Base-by-base conservation (phyloP, 345 rosid genomes). In the Punica granatum region DNA sequence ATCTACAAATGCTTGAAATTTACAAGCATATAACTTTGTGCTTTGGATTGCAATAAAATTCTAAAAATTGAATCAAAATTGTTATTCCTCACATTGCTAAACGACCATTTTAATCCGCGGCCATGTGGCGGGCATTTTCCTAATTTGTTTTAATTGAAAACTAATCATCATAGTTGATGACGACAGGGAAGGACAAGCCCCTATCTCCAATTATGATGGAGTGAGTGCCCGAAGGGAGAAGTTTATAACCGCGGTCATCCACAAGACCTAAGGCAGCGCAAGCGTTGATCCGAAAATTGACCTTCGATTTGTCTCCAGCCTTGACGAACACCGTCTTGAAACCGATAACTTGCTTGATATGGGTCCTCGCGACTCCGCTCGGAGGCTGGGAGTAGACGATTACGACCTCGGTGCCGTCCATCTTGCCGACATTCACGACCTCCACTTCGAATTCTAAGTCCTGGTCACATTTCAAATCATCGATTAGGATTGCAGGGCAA, bases 381-480 rank as follows among this genome's bases (percentile, higher is more conserved):
- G 81, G 88, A 0, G 88, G 81, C 28, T 73, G 68, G 0, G 81
- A 70, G 73, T 78, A 76, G 0, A 77, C 77, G 6, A 82, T 33
- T 4, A 82, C 56, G 0, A 69, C 83, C 36, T 81, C 77, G 37
- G 63, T 71, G 10, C 87, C 82, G 2, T 76, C 87, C 36, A 0
- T 46, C 14, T 46, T 21, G 0, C 81, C 83, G 0, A 15, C 10
- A 4, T 83, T 83, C 28, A 42, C 26, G 21, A 78, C 77, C 21
- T 58, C 49, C 0, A 74, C 61, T 6, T 70, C 72, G 30, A 80
- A 60, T 1, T 39, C 34, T 7, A 76, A 36, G 23, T 51, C 6
- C 0, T 59, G 12, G 1, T 37, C 0, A 60, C 82, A 78, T 0
- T 10, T 5, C 12, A 69, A 6, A 60, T 71, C 74, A 0, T 69